Evolutionary conservation across 2,329 filamentous ascomycete genomes (phyloP).

Genomic region (Escovopsis sp.): DNA sequence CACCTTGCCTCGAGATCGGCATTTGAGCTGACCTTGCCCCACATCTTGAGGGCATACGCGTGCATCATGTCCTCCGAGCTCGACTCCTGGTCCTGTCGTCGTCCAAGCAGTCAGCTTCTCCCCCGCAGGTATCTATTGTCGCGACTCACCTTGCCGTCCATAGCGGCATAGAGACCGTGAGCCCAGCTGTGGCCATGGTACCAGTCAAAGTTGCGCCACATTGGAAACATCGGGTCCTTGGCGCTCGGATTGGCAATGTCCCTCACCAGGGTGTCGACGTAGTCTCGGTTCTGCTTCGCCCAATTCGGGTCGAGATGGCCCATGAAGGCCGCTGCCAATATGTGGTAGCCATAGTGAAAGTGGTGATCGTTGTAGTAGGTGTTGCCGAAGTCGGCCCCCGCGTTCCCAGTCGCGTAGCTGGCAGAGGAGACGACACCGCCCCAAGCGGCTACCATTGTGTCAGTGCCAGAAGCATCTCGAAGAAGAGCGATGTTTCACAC

Average conservation of each 20-base stretch:
- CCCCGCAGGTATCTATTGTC: not conserved
- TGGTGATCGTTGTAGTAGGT: constrained; percentile 67
- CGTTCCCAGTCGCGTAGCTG: constrained; percentile 52
- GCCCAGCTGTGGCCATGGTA: constrained; percentile 93
- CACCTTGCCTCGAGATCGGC: constrained; percentile 60
- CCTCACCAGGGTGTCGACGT: constrained; percentile 69
- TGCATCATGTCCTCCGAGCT: constrained; percentile 84
- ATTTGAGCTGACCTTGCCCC: constrained; percentile 69
- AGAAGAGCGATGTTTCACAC: constrained; percentile 10
- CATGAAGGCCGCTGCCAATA: constrained; percentile 73
- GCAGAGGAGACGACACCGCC: constrained; percentile 67
- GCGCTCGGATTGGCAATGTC: constrained; percentile 65
- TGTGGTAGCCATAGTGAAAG: constrained; percentile 76
- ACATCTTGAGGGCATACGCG: constrained; percentile 82
- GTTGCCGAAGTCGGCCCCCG: constrained; percentile 75
- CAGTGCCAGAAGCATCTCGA: constrained; percentile 4
- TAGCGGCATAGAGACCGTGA: constrained; percentile 54
- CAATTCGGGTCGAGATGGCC: constrained; percentile 63
- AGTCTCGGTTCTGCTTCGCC: constrained; percentile 58
- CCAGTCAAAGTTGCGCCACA: constrained; percentile 80
- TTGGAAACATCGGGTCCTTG: constrained; percentile 61
- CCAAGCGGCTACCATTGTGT: constrained; percentile 42
- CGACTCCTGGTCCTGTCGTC: constrained; percentile 55
- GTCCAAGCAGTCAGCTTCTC: not conserved
- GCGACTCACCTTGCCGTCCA: constrained; percentile 49